Percentiles rank a stretch among this genome's conserved stretches.
Evolutionary conservation across 768 basidiomycete genomes (phyloP).

Genomic region (Phanerodontia chrysosporium): DNA sequence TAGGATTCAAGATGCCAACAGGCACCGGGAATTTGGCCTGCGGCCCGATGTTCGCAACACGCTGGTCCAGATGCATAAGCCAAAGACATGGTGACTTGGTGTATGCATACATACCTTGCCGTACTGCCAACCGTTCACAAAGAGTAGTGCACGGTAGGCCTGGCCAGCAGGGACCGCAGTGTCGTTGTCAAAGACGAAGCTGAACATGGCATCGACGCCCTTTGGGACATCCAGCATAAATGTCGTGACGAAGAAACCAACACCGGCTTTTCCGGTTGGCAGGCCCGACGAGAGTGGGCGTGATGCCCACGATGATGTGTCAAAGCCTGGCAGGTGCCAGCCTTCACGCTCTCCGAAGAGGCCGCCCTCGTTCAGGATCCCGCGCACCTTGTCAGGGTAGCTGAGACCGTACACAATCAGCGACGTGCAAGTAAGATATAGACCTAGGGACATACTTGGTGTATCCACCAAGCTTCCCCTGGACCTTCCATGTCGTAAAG

Average conservation of each 20-base stretch:
- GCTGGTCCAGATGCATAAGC: slow-evolving; percentile 1
- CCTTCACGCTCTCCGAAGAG: slow-evolving; percentile 39
- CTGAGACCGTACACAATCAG: slow-evolving; percentile 30
- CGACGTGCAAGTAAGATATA: not conserved
- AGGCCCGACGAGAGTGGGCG: slow-evolving; percentile 58
- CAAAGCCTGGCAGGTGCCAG: slow-evolving; percentile 56
- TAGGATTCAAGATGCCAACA: slow-evolving; percentile 72
- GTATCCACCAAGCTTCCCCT: slow-evolving; percentile 44
- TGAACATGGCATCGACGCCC: slow-evolving; percentile 64
- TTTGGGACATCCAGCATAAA: slow-evolving; percentile 58
- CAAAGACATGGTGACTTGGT: no score
- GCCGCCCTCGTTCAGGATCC: slow-evolving; percentile 44
- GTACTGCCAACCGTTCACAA: slow-evolving; percentile 90
- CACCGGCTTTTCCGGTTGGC: slow-evolving; percentile 54
- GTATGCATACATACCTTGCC: slow-evolving; percentile 53
- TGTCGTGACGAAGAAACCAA: slow-evolving; percentile 79
- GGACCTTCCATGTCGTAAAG: slow-evolving; percentile 39
- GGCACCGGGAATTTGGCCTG: slow-evolving; percentile 82
- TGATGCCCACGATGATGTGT: slow-evolving; percentile 53
- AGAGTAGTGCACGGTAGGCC: slow-evolving; percentile 68
- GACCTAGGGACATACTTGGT: slow-evolving; percentile 21
- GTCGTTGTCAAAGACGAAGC: slow-evolving; percentile 63
- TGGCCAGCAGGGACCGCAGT: slow-evolving; percentile 31
- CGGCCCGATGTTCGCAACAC: slow-evolving; percentile 39
- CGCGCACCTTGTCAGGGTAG: slow-evolving; percentile 61